These are phyloP conservation scores for Hanseniaspora vineae DNA, from an alignment of 805 yeast species.

Conservation along the genomic window DNA sequence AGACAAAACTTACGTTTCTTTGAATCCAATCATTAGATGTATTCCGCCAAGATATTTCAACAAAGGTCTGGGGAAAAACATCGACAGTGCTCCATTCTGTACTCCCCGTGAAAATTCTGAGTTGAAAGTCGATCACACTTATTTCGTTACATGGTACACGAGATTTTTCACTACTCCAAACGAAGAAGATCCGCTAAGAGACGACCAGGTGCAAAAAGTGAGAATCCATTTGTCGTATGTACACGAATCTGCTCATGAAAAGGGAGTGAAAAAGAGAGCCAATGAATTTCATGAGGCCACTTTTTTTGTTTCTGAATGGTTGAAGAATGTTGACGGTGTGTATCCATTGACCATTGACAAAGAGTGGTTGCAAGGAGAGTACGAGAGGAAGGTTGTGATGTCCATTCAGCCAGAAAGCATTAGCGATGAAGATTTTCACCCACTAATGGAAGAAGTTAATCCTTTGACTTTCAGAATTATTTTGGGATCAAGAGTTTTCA, in stretches of 20 bases:
- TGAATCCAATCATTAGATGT: slow-evolving; percentile 76
- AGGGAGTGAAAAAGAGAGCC: slow-evolving; percentile 42
- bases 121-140: slow-evolving; percentile 47
- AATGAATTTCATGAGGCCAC: slow-evolving; percentile 26
- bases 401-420: slow-evolving; percentile 64
- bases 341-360: slow-evolving; percentile 47
- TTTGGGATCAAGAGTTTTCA: slow-evolving; percentile 29
- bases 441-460: slow-evolving; percentile 24
- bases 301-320: slow-evolving; percentile 65
- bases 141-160: slow-evolving; percentile 75
- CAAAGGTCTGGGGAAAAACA: slow-evolving; percentile 46
- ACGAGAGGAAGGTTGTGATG: slow-evolving; percentile 42
- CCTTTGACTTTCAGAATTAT: slow-evolving; percentile 37
- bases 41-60: slow-evolving; percentile 62
- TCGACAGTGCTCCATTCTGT: slow-evolving; percentile 69
- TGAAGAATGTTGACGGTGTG: slow-evolving; percentile 46
- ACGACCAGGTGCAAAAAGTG: slow-evolving; percentile 42
- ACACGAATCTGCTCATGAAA: slow-evolving; percentile 38
- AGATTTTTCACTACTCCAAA: slow-evolving; percentile 32
- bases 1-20: slow-evolving; percentile 55
- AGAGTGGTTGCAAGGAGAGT: slow-evolving; percentile 50
- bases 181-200: slow-evolving; percentile 14
- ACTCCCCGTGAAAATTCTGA: slow-evolving; percentile 54
- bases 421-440: slow-evolving; percentile 52
- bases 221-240: slow-evolving; percentile 55